Evolutionary conservation across 208 protist genomes (phyloP), one percentile per base, ranked within the genome.

Genomic region (Leishmania arabica): DNA sequence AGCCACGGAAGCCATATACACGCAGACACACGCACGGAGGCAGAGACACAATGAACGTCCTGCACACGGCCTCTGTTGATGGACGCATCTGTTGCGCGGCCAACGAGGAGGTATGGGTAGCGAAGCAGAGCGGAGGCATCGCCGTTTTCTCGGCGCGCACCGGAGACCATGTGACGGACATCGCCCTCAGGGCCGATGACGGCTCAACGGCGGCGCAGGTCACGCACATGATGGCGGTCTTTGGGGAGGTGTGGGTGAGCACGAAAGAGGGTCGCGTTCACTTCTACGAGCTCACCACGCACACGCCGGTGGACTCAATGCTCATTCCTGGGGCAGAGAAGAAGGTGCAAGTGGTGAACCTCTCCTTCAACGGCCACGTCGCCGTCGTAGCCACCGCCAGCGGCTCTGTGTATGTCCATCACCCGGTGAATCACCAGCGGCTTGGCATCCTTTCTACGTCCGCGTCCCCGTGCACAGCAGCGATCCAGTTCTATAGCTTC

Each of bases 51-150:
- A 89, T 90, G 84, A 58, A 84, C 56, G 11, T 73, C 9, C 68
- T 81, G 34, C 82, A 76, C 75, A 77, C 64, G 9, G 53, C 86
- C 7, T 68, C 83, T n/a, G 60, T 85, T 17, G 68, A 82, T 34
- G 93, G 88, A 3, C 86, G 90, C 21, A 85, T 86, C 40, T 91
- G 87, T 75, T 97, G 91, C 80, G 84, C 84, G n/a, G 54, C 89
- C 34, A 80, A 77, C 64, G 79, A 95, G 56, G 90, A 90, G 70
- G 89, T 97, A 45, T 97, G 94, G 94, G 85, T 92, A 3, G 88
- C 88, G 31, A 84, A 90, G 77, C 84, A 91, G 40, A 84, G 81
- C 15, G 94, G 94, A 17, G 89, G 89, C 49, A 60, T 97, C 37
- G 77, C 81, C 65, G 84, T 94, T n/a, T 90, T 80, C 60, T 58